phyloP scores from a whole-genome alignment of 331 rosid genomes.

The Saraca asoca region DNA sequence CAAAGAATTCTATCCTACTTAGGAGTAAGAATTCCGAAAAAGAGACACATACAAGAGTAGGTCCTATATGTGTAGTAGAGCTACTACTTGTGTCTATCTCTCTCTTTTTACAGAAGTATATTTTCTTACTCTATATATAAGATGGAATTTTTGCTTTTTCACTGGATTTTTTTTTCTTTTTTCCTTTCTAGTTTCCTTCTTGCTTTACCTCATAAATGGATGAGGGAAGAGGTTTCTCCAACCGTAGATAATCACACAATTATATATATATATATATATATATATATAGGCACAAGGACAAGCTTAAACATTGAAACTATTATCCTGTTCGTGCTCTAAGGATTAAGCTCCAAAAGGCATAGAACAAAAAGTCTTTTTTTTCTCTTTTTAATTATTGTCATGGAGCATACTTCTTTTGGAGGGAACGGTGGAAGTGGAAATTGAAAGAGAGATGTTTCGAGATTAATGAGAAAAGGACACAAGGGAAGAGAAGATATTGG shows the following conservation, averaged over 20 bases:
- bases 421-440: background rate
- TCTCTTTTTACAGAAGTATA: too few species aligned
- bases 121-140: too few species aligned
- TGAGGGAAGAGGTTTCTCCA: conserved; percentile 23
- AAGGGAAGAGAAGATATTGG: conserved; percentile 4
- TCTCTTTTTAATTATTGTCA: background rate
- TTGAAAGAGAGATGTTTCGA: background rate
- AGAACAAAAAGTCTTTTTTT: background rate
- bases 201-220: conserved; percentile 32
- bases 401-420: background rate
- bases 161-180: background rate
- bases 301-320: conserved; percentile 17
- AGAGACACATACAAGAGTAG: too few species aligned
- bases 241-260: too few species aligned
- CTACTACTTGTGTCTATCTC: too few species aligned
- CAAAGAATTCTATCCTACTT: too few species aligned
- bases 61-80: too few species aligned
- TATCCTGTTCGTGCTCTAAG: background rate
- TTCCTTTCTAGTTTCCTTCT: too few species aligned
- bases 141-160: background rate
- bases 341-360: conserved; percentile 6
- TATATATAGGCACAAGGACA: background rate
- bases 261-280: too few species aligned
- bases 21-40: too few species aligned
- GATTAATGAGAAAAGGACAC: conserved; percentile 31